Evolutionary conservation across 1,284 basidiomycete genomes (phyloP), one percentile per base, ranked within the genome.

Genomic region (Clitocybe nebularis): DNA sequence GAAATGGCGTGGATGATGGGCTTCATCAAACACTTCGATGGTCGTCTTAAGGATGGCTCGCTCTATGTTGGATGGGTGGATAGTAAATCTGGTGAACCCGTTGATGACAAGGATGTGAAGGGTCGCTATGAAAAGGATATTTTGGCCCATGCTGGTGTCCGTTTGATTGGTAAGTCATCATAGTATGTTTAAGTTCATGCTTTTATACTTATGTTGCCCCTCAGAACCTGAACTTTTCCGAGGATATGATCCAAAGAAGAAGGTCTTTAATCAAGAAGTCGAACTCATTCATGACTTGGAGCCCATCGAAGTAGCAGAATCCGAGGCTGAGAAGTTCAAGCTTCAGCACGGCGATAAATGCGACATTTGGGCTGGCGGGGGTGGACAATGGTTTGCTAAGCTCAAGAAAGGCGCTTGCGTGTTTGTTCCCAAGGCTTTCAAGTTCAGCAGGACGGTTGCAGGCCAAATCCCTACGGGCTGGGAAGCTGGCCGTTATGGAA

Each of bases 1-100:
- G 95, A 99, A 73, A 94, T 99, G 87, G 94, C 95, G 10, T 99
- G 95, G 93, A 88, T 97, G 69, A 98, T 96, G 90, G 94, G 96
- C 34, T 82, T 82, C 67, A 97, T 98, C 79, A 97, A 95, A 69
- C 93, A 98, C 74, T 93, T 97, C 63, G 91, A 99, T 55, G 96
- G 95, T 14, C 89, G 90, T 47, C 79, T 99, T 58, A 94, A 96
- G 70, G 84, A 89, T 56, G 92, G 91, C 33, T 80, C 85, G 33
- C 74, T 95, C 30, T 89, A 98, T 60, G 95, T 99, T 56, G 95
- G 95, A 36, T 99, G 95, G 95, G 93, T 98, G 41, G 95, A 98
- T 58, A 81, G 82, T 58, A 95, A 97, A 75, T 81, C 86, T n/a
- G 79, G 74, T 36, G 94, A 98, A 56, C 93, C 94, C n/a, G 87